Percentiles rank a stretch among this genome's conserved stretches.
phyloP scores from a whole-genome alignment of 129 eudicot species.

The Centrapalus pauciflorus region DNA sequence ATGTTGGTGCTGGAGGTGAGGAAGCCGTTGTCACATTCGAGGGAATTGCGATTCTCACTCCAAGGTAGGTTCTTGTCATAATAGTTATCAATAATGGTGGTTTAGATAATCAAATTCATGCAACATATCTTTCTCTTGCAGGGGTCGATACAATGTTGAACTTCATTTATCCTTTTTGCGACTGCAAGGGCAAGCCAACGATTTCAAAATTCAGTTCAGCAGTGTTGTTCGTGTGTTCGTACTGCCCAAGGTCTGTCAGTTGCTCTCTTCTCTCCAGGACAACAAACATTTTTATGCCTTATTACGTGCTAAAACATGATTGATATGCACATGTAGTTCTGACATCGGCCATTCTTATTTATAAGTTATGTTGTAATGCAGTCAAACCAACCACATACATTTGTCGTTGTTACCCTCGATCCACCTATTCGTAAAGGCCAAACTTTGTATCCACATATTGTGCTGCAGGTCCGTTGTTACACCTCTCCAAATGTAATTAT shows the following conservation, averaged over 20 bases:
- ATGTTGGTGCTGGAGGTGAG: slow-evolving; percentile 88
- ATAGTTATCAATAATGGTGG: background rate
- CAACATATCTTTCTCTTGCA: slow-evolving; percentile 20
- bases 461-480: slow-evolving; percentile 66
- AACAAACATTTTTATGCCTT: background rate
- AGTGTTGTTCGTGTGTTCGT: slow-evolving; percentile 88
- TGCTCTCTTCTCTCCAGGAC: background rate
- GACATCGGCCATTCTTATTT: background rate
- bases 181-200: slow-evolving; percentile 97
- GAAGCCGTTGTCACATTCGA: slow-evolving; percentile 93
- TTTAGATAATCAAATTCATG: slow-evolving; percentile 2
- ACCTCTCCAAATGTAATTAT: slow-evolving; percentile 6
- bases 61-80: slow-evolving; percentile 51
- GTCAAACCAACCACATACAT: slow-evolving; percentile 94
- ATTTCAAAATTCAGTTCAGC: slow-evolving; percentile 94
- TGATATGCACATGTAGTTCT: slow-evolving; percentile 2
- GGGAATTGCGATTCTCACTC: slow-evolving; percentile 93
- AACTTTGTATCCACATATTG: slow-evolving; percentile 93
- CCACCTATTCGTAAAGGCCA: slow-evolving; percentile 99
- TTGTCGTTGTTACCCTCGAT: slow-evolving; percentile 84
- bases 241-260: slow-evolving; percentile 68
- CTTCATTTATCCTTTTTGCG: slow-evolving; percentile 87
- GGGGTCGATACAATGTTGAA: slow-evolving; percentile 90
- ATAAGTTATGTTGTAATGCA: slow-evolving; percentile 29
- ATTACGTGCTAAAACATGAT: background rate